Evolutionary conservation across 148 eudicot species (phyloP), one percentile per base, ranked within the genome.

Genomic region (Pouteria glomerata): DNA sequence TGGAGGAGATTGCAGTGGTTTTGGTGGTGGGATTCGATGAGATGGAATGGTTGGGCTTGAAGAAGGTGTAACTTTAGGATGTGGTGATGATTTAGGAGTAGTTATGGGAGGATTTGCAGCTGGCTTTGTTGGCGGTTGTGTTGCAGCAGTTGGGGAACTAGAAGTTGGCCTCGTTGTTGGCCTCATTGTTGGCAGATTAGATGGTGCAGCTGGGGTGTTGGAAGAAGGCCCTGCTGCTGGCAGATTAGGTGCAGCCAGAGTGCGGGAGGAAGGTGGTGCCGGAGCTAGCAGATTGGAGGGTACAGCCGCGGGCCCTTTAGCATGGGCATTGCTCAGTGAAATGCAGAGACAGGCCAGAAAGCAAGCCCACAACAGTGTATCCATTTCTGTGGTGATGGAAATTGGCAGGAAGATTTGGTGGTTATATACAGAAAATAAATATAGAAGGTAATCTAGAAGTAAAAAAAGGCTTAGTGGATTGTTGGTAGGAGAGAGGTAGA

Each of bases 241-340:
- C n/a, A n/a, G n/a, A n/a, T n/a, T n/a, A n/a, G n/a, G n/a, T n/a
- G n/a, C n/a, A n/a, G n/a, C n/a, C n/a, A n/a, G n/a, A n/a, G n/a
- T n/a, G n/a, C n/a, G n/a, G n/a, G n/a, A n/a, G n/a, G n/a, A n/a
- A n/a, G n/a, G n/a, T n/a, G n/a, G n/a, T n/a, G n/a, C n/a, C n/a
- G n/a, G n/a, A n/a, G n/a, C n/a, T n/a, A n/a, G n/a, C n/a, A n/a
- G n/a, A n/a, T n/a, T n/a, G n/a, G n/a, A n/a, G 14, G 90, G 92
- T 29, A 90, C 74, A 37, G 81, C 77, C 27, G 89, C 90, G 23
- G 90, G 97, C 23, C 85, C 75, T 79, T 94, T 97, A 55, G 89
- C 93, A 39, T 73, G 72, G 48, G 80, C 83, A 8, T 57, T 73
- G 59, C 63, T 74, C 55, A 81, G 33, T 21, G 63, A 50, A 41